phyloP scores from a whole-genome alignment of 176 grass and related monocot genomes.

The Pontederia paniculata region DNA sequence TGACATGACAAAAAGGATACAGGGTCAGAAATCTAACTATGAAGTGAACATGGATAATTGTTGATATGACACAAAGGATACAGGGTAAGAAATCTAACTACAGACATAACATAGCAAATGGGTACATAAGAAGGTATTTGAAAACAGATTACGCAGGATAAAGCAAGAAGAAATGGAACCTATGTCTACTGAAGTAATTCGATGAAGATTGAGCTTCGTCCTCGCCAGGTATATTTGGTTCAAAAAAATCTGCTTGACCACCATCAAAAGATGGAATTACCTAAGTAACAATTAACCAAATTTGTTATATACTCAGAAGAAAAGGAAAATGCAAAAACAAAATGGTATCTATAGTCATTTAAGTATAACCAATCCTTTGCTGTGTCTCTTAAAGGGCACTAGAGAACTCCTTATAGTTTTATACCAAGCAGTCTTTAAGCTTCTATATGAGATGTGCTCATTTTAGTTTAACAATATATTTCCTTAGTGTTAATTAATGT shows the following conservation, averaged over 20 bases:
- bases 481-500: too few species aligned
- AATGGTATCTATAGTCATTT: too few species aligned
- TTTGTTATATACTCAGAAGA: neutral
- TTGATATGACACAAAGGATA: slow-evolving; percentile 4
- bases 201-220: slow-evolving; percentile 39
- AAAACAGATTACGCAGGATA: slow-evolving; percentile 1
- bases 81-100: neutral
- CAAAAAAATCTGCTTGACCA: slow-evolving; percentile 45
- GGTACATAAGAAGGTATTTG: neutral
- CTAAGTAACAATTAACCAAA: slow-evolving; percentile 43
- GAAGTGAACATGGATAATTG: slow-evolving; percentile 13
- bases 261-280: slow-evolving; percentile 55
- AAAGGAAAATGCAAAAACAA: too few species aligned
- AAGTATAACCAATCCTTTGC: too few species aligned
- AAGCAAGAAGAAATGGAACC: slow-evolving; percentile 36
- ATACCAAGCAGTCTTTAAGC: too few species aligned
- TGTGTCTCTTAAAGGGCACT: too few species aligned
- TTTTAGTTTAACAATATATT: too few species aligned
- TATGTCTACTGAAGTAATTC: slow-evolving; percentile 46
- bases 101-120: neutral
- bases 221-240: slow-evolving; percentile 50
- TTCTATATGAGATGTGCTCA: too few species aligned
- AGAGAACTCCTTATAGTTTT: too few species aligned
- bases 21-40: neutral
- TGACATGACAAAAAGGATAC: slow-evolving; percentile 1